Evolutionary conservation across 2,329 filamentous ascomycete species (phyloP).

Genomic region (Fusarium sp.): DNA sequence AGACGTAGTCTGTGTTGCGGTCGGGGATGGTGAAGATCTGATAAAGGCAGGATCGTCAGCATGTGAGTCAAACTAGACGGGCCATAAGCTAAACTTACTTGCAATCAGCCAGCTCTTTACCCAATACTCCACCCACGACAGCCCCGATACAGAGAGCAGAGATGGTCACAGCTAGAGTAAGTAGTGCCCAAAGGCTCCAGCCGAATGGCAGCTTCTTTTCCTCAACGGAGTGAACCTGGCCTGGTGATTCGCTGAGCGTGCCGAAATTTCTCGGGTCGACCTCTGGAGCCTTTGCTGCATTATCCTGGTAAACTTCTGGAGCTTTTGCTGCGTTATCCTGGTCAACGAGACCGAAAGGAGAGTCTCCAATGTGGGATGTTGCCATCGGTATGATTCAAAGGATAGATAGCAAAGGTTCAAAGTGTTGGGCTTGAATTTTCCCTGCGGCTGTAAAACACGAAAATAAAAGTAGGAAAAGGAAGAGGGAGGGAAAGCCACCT

Average conservation of each 20-base stretch:
- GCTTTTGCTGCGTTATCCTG: too few relatives aligned
- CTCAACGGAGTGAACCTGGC: not conserved
- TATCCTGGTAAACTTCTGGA: too few relatives aligned
- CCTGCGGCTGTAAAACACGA: accelerated
- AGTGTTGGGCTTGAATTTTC: too few relatives aligned
- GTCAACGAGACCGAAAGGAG: too few relatives aligned
- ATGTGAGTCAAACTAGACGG: not conserved
- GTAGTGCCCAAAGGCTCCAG: not conserved
- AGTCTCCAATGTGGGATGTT: too few relatives aligned
- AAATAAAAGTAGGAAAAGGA: too few relatives aligned
- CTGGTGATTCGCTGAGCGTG: not conserved
- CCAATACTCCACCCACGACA: not conserved
- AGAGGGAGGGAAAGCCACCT: too few relatives aligned
- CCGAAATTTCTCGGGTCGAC: not conserved
- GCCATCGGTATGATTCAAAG: too few relatives aligned
- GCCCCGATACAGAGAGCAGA: not conserved
- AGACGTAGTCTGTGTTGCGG: not conserved
- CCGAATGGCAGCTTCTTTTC: not conserved
- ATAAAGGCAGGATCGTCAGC: accelerated
- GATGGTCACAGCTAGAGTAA: not conserved
- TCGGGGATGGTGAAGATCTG: not conserved
- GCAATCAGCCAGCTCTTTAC: not conserved
- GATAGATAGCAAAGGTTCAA: too few relatives aligned
- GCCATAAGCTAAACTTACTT: not conserved
- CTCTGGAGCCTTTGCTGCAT: not conserved